phyloP scores from a whole-genome alignment of 345 rosid species.

The Eucalyptus paniculata region DNA sequence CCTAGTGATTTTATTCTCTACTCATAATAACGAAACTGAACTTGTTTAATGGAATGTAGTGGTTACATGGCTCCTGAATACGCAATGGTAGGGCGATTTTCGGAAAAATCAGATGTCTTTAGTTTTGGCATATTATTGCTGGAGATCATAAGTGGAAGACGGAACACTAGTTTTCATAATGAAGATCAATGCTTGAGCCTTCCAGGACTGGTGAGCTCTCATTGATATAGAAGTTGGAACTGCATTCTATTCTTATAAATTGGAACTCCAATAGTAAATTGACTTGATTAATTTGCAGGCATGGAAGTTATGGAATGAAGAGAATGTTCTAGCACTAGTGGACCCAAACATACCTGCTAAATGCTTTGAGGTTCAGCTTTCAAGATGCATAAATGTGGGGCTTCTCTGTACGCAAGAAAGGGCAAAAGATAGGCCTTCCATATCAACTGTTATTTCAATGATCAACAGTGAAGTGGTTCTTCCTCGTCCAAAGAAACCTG shows the following conservation, averaged over 20 bases:
- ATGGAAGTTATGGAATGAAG: slow-evolving; percentile 7
- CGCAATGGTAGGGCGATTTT: slow-evolving; percentile 29
- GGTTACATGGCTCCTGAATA: slow-evolving; percentile 51
- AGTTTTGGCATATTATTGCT: slow-evolving; percentile 33
- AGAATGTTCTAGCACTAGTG: not conserved
- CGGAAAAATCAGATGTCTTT: slow-evolving; percentile 27
- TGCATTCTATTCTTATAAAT: not conserved
- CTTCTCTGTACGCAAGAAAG: slow-evolving; percentile 3
- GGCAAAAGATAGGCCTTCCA: not conserved
- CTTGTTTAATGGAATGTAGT: not conserved
- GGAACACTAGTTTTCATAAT: slow-evolving; percentile 11
- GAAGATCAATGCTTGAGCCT: slow-evolving; percentile 7
- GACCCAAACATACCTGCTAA: not conserved
- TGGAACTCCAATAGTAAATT: not conserved
- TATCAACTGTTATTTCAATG: not conserved
- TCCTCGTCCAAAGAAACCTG: not conserved
- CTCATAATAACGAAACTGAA: not conserved
- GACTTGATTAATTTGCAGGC: not conserved
- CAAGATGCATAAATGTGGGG: slow-evolving; percentile 3
- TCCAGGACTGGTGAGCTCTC: slow-evolving; percentile 12
- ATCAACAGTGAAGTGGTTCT: not conserved
- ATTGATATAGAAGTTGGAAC: not conserved
- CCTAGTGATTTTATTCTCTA: not conserved
- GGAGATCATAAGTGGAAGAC: slow-evolving; percentile 31
- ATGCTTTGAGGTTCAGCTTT: not conserved